Base-by-base conservation (phyloP, 177 flowering plant genomes). In the Telopea speciosissima region DNA sequence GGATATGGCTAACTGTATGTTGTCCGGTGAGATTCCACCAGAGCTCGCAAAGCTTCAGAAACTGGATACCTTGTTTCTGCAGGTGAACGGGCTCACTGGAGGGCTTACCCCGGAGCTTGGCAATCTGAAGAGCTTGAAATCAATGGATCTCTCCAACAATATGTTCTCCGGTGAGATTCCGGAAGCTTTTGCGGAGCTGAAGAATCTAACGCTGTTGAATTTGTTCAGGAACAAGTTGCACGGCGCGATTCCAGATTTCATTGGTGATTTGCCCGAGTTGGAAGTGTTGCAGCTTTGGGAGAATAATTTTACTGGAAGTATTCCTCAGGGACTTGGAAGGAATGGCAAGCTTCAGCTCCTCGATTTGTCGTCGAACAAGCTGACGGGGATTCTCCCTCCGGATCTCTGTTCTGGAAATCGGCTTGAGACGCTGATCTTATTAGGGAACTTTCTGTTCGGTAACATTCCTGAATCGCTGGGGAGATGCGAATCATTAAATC, bases 201-300 rank as follows among this genome's bases (percentile, higher is more conserved):
- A 26, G 9, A 69, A 84, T 56, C 89, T 91, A 24, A 74, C 74
- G 8, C 81, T 89, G 17, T 45, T 88, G 68, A 73, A 88, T 66
- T 79, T 89, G 8, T 87, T 86, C 81, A 79, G 83, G 56, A 91
- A 91, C n/a, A 58, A 58, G n/a, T 58, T 91, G 7, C 86, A 87
- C 70, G 94, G 94, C 5, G 82, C 82, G 71, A 85, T 90, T 24
- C 93, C 94, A 5, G 60, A 64, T 23, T 81, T 74, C 73, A 65
- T 91, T n/a, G 85, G 87, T 0, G 97, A 90, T 8, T 68, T 91
- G 69, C 97, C 98, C 59, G 72, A 78, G 74, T 75, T 95, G 17
- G 85, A 91, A 76, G 97, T 91, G 8, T 60, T 95, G 73, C 96
- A 91, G 85, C 73, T 95, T 2, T 95, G 98, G 99, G 93, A 90